Evolutionary conservation across 164 flowering plant species (phyloP), one percentile per base, ranked within the genome.

Genomic region (Paratinospora sagittata): DNA sequence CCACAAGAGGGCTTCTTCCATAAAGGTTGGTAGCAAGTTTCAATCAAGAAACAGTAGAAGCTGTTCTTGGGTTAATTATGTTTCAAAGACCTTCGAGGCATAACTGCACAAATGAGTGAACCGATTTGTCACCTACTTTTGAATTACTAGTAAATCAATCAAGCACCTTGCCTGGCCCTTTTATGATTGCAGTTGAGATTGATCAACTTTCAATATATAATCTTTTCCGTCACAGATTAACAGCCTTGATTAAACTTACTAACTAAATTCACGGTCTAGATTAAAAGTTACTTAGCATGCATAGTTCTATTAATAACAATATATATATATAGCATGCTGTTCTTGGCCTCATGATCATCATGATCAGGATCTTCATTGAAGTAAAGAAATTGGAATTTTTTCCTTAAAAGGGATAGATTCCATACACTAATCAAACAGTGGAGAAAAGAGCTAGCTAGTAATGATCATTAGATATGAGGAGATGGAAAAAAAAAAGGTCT

Each of bases 21-120:
- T 13, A 61, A 61, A 24, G 64, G 34, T 61, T 24, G 30, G 64
- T 27, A 30, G 7, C 34, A 11, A 61, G 64, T 61, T 11, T 10
- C 34, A 24, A 61, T 61, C 64, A 61, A 61, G 30, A 10, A 24
- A 61, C 61, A 61, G 64, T 61, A 27, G 16, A 13, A 27, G 30
- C 34, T 61, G 34, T 30, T n/a, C 61, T 55, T n/a, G 61, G 61
- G 64, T 61, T 61, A 61, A 61, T 61, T 61, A 61, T 61, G 64
- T 61, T 61, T 14, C 64, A 13, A 61, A 61, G 64, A 61, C 64
- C 61, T 55, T 55, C 61, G 47, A 43, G 47, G 61, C 61, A 55
- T n/a, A 55, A 55, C 61, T 55, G 61, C 61, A n/a, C 61, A 55
- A 55, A 55, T 55, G 61, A 21, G 61, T 55, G 61, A 55, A 55